Evolutionary conservation across 2,329 filamentous ascomycete species (phyloP).

Genomic region (Penicillium carneum): DNA sequence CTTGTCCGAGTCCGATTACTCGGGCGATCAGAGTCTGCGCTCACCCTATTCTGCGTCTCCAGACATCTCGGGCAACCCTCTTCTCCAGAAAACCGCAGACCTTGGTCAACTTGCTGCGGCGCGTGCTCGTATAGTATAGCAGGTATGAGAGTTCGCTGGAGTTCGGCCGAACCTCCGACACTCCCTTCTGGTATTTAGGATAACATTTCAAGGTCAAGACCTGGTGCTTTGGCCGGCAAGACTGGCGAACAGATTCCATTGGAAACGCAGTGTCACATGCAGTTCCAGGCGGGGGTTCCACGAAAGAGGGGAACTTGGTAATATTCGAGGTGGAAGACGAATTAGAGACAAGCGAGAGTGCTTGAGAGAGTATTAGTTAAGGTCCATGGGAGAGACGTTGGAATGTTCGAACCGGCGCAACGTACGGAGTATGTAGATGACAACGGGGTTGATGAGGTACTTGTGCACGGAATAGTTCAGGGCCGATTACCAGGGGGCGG

Average conservation of each 20-base stretch:
- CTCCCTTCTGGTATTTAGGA: slow-evolving; percentile 87
- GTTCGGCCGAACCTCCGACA: slow-evolving; percentile 92
- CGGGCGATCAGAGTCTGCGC: slow-evolving; percentile 38
- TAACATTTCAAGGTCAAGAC: slow-evolving; percentile 96
- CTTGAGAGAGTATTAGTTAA: slow-evolving; percentile 6
- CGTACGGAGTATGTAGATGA: slow-evolving; percentile 22
- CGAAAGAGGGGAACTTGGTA: slow-evolving; percentile 13
- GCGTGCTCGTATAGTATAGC: slow-evolving; percentile 93
- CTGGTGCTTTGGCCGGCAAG: slow-evolving; percentile 90
- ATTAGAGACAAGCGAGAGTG: background rate
- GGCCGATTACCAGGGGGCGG: slow-evolving; percentile 38
- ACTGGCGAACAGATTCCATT: slow-evolving; percentile 67
- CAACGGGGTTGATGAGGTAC: slow-evolving; percentile 38
- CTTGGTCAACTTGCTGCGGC: slow-evolving; percentile 93
- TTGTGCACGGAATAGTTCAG: slow-evolving; percentile 23
- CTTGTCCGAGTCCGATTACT: background rate
- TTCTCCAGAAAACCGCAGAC: slow-evolving; percentile 94
- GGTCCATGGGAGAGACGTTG: slow-evolving; percentile 29
- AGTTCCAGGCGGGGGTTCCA: slow-evolving; percentile 15
- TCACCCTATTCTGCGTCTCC: slow-evolving; percentile 84
- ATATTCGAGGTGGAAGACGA: background rate
- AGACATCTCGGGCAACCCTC: slow-evolving; percentile 89
- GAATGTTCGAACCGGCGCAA: slow-evolving; percentile 19
- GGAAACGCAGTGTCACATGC: slow-evolving; percentile 23
- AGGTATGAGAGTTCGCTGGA: slow-evolving; percentile 96